Evolutionary conservation across 768 basidiomycete species (phyloP).

Genomic region (Suillus sp.): DNA sequence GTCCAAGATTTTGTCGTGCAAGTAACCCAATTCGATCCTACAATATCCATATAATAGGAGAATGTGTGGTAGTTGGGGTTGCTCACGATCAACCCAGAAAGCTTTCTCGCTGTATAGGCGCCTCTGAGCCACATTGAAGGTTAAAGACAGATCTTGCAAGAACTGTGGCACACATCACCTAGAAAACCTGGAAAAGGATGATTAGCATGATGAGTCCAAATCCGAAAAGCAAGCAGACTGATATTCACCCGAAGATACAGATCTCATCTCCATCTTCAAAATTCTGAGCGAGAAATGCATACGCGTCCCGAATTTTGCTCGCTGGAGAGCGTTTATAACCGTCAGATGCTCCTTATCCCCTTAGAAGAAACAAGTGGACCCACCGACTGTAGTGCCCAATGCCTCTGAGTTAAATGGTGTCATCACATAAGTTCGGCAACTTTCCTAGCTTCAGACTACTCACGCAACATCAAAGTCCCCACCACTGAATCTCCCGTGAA

Average conservation of each 20-base stretch:
- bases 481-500: constrained; percentile 17
- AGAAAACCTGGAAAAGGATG: constrained; percentile 6
- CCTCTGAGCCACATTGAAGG: constrained; percentile 4
- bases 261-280: constrained; percentile 21
- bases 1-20: constrained; percentile 13
- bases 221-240: background rate
- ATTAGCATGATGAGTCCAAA: background rate
- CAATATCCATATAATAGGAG: background rate
- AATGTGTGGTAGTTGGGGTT: background rate
- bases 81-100: constrained; percentile 13
- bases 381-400: constrained; percentile 10
- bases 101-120: constrained; percentile 14
- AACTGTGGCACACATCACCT: background rate
- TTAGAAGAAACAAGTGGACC: background rate
- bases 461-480: constrained; percentile 13
- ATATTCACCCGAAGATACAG: constrained; percentile 19
- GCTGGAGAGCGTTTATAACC: constrained; percentile 11
- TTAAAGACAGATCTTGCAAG: background rate
- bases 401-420: constrained; percentile 10
- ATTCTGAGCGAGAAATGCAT: constrained; percentile 30
- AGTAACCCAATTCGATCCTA: constrained; percentile 24
- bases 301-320: constrained; percentile 29
- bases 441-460: background rate
- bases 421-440: background rate
- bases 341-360: background rate